These are phyloP conservation scores for Lactarius pseudohatsudake DNA, from an alignment of 768 basidiomycete genomes.

Conservation along the genomic window DNA sequence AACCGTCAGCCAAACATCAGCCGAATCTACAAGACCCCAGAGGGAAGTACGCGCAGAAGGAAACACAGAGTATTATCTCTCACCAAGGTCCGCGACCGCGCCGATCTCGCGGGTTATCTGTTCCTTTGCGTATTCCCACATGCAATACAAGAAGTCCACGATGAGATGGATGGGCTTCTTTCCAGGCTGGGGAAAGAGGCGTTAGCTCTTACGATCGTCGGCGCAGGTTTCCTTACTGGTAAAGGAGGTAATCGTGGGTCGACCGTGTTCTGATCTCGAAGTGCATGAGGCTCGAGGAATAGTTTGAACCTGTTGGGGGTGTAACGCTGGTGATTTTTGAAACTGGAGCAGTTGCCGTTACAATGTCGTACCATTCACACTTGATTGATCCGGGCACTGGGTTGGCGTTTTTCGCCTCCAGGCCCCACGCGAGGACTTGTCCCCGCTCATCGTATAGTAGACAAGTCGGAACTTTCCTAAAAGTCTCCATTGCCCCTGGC, in stretches of 20 bases:
- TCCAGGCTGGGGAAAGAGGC: conserved; percentile 51
- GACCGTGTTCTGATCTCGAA: conserved; percentile 66
- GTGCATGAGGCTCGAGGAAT: conserved; percentile 77
- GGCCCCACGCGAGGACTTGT: conserved; percentile 77
- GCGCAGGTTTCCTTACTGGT: conserved; percentile 54
- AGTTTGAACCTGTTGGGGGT: conserved; percentile 66
- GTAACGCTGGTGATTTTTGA: neutral
- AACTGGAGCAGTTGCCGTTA: neutral
- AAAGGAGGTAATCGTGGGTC: conserved; percentile 79
- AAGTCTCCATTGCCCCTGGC: conserved; percentile 85
- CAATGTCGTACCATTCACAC: conserved; percentile 50
- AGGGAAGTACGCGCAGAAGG: conserved; percentile 9
- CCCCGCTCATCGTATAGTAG: conserved; percentile 76
- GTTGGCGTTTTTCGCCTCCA: conserved; percentile 82
- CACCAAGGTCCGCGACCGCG: conserved; percentile 81
- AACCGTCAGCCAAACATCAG: conserved; percentile 83
- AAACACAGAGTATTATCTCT: conserved; percentile 29
- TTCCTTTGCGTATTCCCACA: conserved; percentile 87
- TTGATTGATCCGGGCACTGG: conserved; percentile 59
- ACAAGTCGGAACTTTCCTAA: conserved; percentile 82
- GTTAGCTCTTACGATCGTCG: conserved; percentile 16
- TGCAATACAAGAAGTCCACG: conserved; percentile 74
- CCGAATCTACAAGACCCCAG: conserved; percentile 53
- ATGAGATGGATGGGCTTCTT: conserved; percentile 79
- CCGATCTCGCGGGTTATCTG: conserved; percentile 88